Evolutionary conservation across 2,329 filamentous ascomycete genomes (phyloP).

Genomic region (Rhexocercosporidium sp.): DNA sequence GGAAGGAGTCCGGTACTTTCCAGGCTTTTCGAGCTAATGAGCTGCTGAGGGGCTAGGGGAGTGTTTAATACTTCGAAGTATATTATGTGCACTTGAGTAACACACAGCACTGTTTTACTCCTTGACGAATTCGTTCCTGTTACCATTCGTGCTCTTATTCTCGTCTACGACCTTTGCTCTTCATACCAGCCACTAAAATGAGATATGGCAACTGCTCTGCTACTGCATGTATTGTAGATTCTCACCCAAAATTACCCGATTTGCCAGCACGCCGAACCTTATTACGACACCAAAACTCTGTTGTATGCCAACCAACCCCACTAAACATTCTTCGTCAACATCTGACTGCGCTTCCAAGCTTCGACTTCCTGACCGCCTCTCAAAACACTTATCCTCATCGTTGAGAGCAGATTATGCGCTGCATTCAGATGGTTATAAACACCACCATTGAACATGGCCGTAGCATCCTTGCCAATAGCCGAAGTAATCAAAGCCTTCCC

Average conservation of each 20-base stretch:
- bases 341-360: constrained; percentile 24
- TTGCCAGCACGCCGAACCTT: too few species aligned
- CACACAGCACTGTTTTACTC: not conserved
- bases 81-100: not conserved
- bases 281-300: not conserved
- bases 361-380: constrained; percentile 25
- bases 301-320: not conserved
- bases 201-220: too few species aligned
- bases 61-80: too few species aligned
- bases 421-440: constrained; percentile 34
- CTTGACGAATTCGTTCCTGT: not conserved
- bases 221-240: too few species aligned
- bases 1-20: not conserved
- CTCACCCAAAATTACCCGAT: too few species aligned
- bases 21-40: not conserved
- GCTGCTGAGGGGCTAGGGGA: too few species aligned
- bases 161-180: not conserved
- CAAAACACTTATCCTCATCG: constrained; percentile 38
- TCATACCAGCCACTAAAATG: not conserved
- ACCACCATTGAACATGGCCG: constrained; percentile 81
- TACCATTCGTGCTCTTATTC: not conserved
- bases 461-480: constrained; percentile 83
- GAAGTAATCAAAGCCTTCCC: constrained; percentile 82
- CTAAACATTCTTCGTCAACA: constrained; percentile 4
- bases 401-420: constrained; percentile 41